Conservation (phyloP, 2,329 filamentous ascomycete genomes). For the Alternaria hordeiaustralica region DNA sequence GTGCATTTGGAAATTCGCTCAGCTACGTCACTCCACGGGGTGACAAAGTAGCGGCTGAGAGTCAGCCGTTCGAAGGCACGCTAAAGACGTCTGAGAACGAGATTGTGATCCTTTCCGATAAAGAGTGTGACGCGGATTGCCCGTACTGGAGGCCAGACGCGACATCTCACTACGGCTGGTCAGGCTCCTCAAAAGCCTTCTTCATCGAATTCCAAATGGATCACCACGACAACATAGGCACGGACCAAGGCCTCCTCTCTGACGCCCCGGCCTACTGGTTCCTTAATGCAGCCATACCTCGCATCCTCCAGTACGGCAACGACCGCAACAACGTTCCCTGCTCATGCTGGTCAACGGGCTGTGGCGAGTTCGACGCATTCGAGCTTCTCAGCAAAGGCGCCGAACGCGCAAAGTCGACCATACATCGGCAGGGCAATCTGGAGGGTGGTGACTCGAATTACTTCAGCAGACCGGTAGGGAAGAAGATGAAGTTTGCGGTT, state of each 20-base stretch:
- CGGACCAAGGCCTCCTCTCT: slow-evolving; percentile 51
- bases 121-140: slow-evolving; percentile 56
- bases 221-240: slow-evolving; percentile 42
- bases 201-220: slow-evolving; percentile 76
- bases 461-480: slow-evolving; percentile 68
- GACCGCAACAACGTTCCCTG: slow-evolving; percentile 57
- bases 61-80: slow-evolving; percentile 58
- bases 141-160: slow-evolving; percentile 57
- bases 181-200: slow-evolving; percentile 73
- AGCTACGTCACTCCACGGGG: slow-evolving; percentile 61
- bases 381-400: slow-evolving; percentile 73
- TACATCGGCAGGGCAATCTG: slow-evolving; percentile 64
- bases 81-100: slow-evolving; percentile 45
- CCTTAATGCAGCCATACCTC: slow-evolving; percentile 75
- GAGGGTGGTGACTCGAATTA: slow-evolving; percentile 73
- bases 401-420: slow-evolving; percentile 71
- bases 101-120: slow-evolving; percentile 45
- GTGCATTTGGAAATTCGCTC: slow-evolving; percentile 63
- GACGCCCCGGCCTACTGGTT: slow-evolving; percentile 80
- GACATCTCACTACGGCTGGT: slow-evolving; percentile 70
- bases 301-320: slow-evolving; percentile 70
- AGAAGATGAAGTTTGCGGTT: slow-evolving; percentile 66
- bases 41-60: slow-evolving; percentile 53
- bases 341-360: slow-evolving; percentile 74
- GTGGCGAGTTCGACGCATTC: slow-evolving; percentile 78